Base-by-base conservation (phyloP, 148 eudicot species). In the Camellia sinensis region DNA sequence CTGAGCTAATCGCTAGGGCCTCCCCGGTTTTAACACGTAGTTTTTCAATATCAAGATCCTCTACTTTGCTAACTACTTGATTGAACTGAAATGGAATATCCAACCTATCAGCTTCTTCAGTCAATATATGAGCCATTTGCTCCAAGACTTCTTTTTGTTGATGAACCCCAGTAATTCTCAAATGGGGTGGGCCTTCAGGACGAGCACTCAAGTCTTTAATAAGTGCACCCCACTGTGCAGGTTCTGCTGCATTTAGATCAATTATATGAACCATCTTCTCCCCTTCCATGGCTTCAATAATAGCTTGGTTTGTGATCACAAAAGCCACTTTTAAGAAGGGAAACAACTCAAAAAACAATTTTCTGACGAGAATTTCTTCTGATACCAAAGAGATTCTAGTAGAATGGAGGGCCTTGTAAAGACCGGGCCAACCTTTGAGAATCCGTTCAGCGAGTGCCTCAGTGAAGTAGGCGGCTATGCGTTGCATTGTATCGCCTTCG, bases 41-140 rank as follows among this genome's bases (percentile, higher is more conserved):
- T 57, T 90, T 91, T 57, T 93, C 99, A n/a, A 90, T 21, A 74
- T 93, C 92, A 9, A 96, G 97, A 76, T 87, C 83, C 66, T 91
- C 98, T 29, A 96, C 71, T 61, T 85, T 92, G 82, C 88, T 85
- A 10, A 91, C 94, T 6, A 93, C 75, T 48, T 96, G 92, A 78
- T 92, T 92, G 78, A 96, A 96, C 77, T 96, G 99, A 88, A 96
- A 96, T 17, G 99, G 97, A 46, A 96, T 85, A 85, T 96, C 99
- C 72, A 93, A 80, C 80, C 91, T 96, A 77, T 96, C 99, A 6
- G 99, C 99, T 79, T 96, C 99, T 78, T 92, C 88, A 17, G 80
- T 93, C 79, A 96, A 83, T 7, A 86, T 78, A 80, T 86, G 90
- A 76, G 98, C 99, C 82, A 92, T 89, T 84, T 91, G 93, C 4